Base-by-base conservation (phyloP, 495 filamentous ascomycete genomes). In the Chaetomium cochliodes region DNA sequence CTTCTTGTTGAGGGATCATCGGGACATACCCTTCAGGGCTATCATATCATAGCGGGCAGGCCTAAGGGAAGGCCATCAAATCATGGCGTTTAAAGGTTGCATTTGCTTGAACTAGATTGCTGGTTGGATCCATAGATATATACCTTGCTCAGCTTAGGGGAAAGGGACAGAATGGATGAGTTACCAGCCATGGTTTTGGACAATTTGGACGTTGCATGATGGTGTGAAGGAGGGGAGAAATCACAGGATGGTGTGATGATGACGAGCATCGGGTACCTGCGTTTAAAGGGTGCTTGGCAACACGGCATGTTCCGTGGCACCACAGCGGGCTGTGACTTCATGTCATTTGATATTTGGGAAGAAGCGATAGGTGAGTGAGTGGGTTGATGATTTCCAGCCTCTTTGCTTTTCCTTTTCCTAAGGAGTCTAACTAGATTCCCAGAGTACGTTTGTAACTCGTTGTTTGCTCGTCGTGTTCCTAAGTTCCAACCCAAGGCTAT, bases 31-130 rank as follows among this genome's bases (percentile, higher is more conserved):
- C 46, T 9, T 50, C n/a, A 44, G 20, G 37, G 22, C 15, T 37
- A 20, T 56, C 28, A 44, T 25, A n/a, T n/a, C 51, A 54, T 54
- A 54, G 26, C 51, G 51, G 51, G 25, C 30, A 18, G 51, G 51
- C 7, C 22, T n/a, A 26, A 15, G 30, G 33, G 12, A 39, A 33
- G 53, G 52, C 11, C 9, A 30, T 30, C 3, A 6, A 6, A 30
- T 18, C 2, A 23, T 6, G 52, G 52, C 26, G 52, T 54, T 18
- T 13, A 9, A 28, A 13, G 30, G 39, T 37, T 41, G 30, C 23
- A 46, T 58, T 42, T 58, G 30, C 3, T 23, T 23, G 39, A 22
- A 44, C 55, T 20, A 58, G 55, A 25, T 22, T 26, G 33, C 41
- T 46, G 41, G 39, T n/a, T 20, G 13, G 30, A 12, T 44, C 16